These are phyloP conservation scores for Aspergillus vadensis DNA, from an alignment of 2,329 filamentous ascomycete species.

Conservation along the genomic window DNA sequence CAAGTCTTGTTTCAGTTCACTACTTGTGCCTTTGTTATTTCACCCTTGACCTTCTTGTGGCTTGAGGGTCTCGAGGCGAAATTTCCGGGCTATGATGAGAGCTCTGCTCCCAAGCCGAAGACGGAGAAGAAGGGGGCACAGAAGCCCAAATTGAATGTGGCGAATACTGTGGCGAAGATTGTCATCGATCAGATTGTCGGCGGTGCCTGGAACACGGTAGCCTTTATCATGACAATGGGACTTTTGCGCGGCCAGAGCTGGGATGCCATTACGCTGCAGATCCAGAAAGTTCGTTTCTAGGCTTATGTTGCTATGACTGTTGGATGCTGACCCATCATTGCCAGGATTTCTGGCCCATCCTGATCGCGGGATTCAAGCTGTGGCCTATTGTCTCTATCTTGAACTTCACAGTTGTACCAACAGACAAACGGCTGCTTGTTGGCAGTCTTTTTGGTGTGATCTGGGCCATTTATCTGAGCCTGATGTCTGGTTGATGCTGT, in stretches of 20 bases:
- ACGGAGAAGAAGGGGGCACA: constrained; percentile 17
- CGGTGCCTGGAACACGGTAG: constrained; percentile 57
- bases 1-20: constrained; percentile 58
- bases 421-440: constrained; percentile 38
- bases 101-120: constrained; percentile 13
- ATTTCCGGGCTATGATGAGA: constrained; percentile 49
- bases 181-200: constrained; percentile 61
- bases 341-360: constrained; percentile 41
- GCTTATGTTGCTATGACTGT: background rate
- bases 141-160: constrained; percentile 30
- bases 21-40: constrained; percentile 54
- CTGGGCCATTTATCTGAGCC: constrained; percentile 44
- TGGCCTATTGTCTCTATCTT: constrained; percentile 45
- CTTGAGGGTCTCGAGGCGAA: constrained; percentile 57
- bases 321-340: constrained; percentile 1
- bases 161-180: constrained; percentile 55
- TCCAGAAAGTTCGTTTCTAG: constrained; percentile 34
- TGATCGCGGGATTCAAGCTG: constrained; percentile 42
- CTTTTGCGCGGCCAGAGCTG: constrained; percentile 46
- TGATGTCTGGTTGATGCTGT: constrained; percentile 27
- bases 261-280: constrained; percentile 34
- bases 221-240: constrained; percentile 59
- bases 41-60: constrained; percentile 62
- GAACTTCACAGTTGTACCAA: constrained; percentile 42
- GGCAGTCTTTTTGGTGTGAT: constrained; percentile 40